A percentile compares a stretch with the other conserved stretches of the same genome.
These are phyloP conservation scores for Claviceps purpurea DNA, from an alignment of 2,329 filamentous ascomycete species.

Conservation along the genomic window DNA sequence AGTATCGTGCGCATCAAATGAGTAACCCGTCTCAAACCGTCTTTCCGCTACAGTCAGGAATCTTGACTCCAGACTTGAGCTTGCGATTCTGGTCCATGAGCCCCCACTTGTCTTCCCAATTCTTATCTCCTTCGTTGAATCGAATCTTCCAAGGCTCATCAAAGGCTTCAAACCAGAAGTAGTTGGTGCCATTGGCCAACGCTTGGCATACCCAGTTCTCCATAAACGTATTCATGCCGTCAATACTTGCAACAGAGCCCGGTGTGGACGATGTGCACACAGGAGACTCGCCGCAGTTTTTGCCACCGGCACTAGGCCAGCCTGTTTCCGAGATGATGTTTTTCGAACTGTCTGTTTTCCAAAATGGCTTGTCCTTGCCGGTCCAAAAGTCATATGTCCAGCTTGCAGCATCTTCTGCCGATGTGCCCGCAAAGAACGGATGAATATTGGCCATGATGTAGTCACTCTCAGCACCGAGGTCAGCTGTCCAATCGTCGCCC, in stretches of 20 bases:
- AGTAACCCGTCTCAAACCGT: slow-evolving; percentile 28
- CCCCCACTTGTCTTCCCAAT: slow-evolving; percentile 96
- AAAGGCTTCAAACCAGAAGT: slow-evolving; percentile 96
- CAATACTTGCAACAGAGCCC: slow-evolving; percentile 64
- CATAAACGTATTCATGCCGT: slow-evolving; percentile 78
- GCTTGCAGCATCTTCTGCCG: slow-evolving; percentile 49
- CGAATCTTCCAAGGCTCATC: slow-evolving; percentile 88
- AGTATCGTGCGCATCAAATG: no score
- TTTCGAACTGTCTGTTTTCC: slow-evolving; percentile 45
- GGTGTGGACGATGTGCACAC: slow-evolving; percentile 36
- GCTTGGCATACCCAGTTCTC: slow-evolving; percentile 71
- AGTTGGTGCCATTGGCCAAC: slow-evolving; percentile 71
- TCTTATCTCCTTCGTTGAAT: slow-evolving; percentile 54
- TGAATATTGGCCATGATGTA: slow-evolving; percentile 95
- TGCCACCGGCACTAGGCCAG: slow-evolving; percentile 78
- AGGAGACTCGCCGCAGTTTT: slow-evolving; percentile 47
- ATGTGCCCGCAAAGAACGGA: slow-evolving; percentile 80
- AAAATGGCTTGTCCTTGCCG: slow-evolving; percentile 50
- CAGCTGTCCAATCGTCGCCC: slow-evolving; percentile 69
- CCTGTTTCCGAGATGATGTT: slow-evolving; percentile 85
- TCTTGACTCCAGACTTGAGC: slow-evolving; percentile 69
- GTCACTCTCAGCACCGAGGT: slow-evolving; percentile 59
- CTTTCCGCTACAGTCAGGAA: slow-evolving; percentile 75
- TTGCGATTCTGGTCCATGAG: slow-evolving; percentile 76
- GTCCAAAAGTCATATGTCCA: slow-evolving; percentile 85